Conservation (phyloP, 2,329 filamentous ascomycete species). For the Aureobasidium sp. region DNA sequence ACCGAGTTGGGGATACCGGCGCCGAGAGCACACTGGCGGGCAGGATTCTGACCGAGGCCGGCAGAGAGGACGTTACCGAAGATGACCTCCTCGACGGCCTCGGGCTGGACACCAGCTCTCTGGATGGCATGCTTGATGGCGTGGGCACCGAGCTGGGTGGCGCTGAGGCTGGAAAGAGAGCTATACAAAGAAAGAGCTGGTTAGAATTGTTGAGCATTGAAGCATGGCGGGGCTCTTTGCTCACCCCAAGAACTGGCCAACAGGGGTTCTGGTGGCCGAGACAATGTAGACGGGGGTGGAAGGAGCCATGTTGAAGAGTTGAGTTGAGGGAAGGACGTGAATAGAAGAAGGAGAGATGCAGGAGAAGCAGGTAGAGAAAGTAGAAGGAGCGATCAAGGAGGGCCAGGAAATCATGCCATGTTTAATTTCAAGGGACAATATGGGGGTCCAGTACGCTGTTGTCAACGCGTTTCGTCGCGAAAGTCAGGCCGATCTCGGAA, state of each 20-base stretch:
- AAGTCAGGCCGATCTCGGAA: not conserved
- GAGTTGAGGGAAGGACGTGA: not conserved
- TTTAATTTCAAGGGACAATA: constrained; percentile 10
- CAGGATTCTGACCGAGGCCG: constrained; percentile 91
- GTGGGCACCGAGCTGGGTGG: constrained; percentile 77
- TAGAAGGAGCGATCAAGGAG: not conserved
- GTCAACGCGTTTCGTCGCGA: not conserved
- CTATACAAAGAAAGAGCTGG: constrained; percentile 40
- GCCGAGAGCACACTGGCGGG: constrained; percentile 83
- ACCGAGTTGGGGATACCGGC: constrained; percentile 75
- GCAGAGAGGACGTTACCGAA: constrained; percentile 97
- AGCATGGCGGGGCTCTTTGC: constrained; percentile 22
- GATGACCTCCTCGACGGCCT: constrained; percentile 92
- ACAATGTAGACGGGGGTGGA: constrained; percentile 92
- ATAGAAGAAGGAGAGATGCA: not conserved
- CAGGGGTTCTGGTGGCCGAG: constrained; percentile 79
- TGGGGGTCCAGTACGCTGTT: constrained; percentile 1
- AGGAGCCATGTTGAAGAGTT: constrained; percentile 53
- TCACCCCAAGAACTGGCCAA: constrained; percentile 91
- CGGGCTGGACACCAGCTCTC: constrained; percentile 76
- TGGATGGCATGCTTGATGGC: constrained; percentile 90
- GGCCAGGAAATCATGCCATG: constrained; percentile 12
- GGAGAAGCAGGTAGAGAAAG: not conserved
- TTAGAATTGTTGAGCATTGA: constrained; percentile 1
- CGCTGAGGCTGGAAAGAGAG: constrained; percentile 78